Base-by-base conservation (phyloP, 352 stramenopile species). In the Phytophthora aleatoria region DNA sequence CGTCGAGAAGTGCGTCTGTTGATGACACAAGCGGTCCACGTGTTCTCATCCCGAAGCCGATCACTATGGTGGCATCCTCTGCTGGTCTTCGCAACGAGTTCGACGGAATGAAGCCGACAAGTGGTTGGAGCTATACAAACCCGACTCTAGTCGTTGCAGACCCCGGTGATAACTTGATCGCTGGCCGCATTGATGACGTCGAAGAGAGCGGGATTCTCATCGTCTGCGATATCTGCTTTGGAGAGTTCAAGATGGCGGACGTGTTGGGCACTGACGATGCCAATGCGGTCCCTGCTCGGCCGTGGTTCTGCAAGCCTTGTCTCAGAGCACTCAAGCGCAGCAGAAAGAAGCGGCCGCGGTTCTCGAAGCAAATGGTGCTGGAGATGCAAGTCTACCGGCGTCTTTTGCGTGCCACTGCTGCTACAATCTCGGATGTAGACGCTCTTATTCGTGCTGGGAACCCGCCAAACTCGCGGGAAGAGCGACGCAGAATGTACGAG, bases 311-410 rank as follows among this genome's bases (percentile, higher is more conserved):
- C 50, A 75, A 69, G 13, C 68, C 70, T 6, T 95, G 87, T 38
- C 53, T 92, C 1, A 73, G 79, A 15, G 76, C 78, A 12, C 59
- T 95, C 6, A 95, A 95, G 66, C 79, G 85, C 26, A 89, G 85
- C 26, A 71, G 87, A 10, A 95, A 92, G 57, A 91, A 88, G 49
- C 88, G 79, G 39, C 82, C 89, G 52, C 80, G 85, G 0, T 90
- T 93, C 27, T 92, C 85, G 2, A 92, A 92, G 66, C 87, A 94
- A 63, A 92, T 95, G 85, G 70, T 93, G 48, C 61, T 92, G 33
- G 87, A 93, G 31, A 92, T 95, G 79, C 83, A 93, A 65, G 45
- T 91, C 6, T 91, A 92, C 50, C 83, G 87, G 12, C 74, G 76
- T 16, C 64, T 92, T 26, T 62, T 95, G 31, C 82, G 84, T 2